Evolutionary conservation across 1,139 yeast species (phyloP), one percentile per base, ranked within the genome.

Genomic region (Taiozyma sp.): DNA sequence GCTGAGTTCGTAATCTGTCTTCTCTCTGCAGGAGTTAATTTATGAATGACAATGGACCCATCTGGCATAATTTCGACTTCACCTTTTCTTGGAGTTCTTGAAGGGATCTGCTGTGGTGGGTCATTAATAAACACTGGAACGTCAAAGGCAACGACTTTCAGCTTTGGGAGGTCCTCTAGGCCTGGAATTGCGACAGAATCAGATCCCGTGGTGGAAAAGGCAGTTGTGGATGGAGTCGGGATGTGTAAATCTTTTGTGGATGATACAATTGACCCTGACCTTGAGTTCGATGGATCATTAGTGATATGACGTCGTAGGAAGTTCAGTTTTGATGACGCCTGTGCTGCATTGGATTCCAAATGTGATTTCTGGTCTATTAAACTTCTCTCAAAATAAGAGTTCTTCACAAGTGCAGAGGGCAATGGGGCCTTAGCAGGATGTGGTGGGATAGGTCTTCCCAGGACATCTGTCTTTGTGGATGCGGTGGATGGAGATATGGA

Each of bases 121-220:
- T 82, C 88, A 52, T 83, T 81, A 52, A 81, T 77, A 62, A 85
- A 86, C 0, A 89, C 85, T 32, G 83, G 80, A 22, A 84, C 75
- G 47, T 86, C 88, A 66, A 86, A 86, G 0, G 88, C 83, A 24
- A 86, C 93, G 57, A 86, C 73, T 60, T 81, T 82, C 63, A 86
- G 69, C 4, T 84, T 70, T 53, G 71, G 71, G 2, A 76, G 48
- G 24, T 66, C 66, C 45, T 69, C 72, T 44, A 77, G 53, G 0
- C 76, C 76, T 1, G 76, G 75, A 4, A 72, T 69, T 1, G 43
- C 24, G 30, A 50, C 50, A 1, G 24, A 13, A 5, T 37, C 19
- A 10, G n/a, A 22, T 35, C 6, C 24, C 14, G 14, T 37, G n/a
- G 35, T 32, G 35, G 35, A 32, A n/a, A n/a, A 32, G 14, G 35